Conservation (phyloP, 2,329 filamentous ascomycete genomes). For the Aspergillus nomiae region DNA sequence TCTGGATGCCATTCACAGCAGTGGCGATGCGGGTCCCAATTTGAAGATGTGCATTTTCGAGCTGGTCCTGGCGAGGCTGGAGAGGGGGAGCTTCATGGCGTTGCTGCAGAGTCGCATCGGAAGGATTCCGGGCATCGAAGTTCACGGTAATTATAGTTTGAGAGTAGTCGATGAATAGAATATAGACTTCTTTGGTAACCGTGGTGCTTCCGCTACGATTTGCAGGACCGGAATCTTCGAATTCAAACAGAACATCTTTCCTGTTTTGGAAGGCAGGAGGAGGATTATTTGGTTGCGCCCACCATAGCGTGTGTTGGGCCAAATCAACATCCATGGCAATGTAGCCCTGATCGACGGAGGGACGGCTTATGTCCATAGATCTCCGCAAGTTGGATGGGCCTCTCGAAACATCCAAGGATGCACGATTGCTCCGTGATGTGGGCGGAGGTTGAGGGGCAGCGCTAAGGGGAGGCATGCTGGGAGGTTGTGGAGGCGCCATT, state of each 20-base stretch:
- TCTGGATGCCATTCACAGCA: constrained; percentile 70
- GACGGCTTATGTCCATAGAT: constrained; percentile 75
- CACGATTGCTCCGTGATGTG: constrained; percentile 49
- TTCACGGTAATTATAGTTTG: constrained; percentile 83
- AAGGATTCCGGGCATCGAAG: constrained; percentile 74
- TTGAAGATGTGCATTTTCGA: constrained; percentile 80
- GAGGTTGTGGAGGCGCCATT: constrained; percentile 51
- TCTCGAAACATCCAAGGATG: constrained; percentile 67
- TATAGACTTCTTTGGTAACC: constrained; percentile 77
- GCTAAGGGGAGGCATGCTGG: constrained; percentile 28
- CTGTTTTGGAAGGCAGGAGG: constrained; percentile 82
- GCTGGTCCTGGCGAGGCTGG: constrained; percentile 83
- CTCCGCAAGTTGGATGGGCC: constrained; percentile 52
- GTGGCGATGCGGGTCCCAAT: constrained; percentile 79
- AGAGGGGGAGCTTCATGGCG: constrained; percentile 82
- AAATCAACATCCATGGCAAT: constrained; percentile 89
- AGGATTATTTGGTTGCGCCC: constrained; percentile 75
- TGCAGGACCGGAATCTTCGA: constrained; percentile 72
- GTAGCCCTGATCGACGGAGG: constrained; percentile 75
- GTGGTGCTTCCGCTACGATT: constrained; percentile 70
- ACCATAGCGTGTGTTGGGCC: constrained; percentile 75
- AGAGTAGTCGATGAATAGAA: constrained; percentile 95
- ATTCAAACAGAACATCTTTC: constrained; percentile 79
- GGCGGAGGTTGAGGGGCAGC: constrained; percentile 51
- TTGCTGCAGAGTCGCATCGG: constrained; percentile 77